Evolutionary conservation across 2,329 filamentous ascomycete genomes (phyloP).

Genomic region (Fusarium haematococcum): DNA sequence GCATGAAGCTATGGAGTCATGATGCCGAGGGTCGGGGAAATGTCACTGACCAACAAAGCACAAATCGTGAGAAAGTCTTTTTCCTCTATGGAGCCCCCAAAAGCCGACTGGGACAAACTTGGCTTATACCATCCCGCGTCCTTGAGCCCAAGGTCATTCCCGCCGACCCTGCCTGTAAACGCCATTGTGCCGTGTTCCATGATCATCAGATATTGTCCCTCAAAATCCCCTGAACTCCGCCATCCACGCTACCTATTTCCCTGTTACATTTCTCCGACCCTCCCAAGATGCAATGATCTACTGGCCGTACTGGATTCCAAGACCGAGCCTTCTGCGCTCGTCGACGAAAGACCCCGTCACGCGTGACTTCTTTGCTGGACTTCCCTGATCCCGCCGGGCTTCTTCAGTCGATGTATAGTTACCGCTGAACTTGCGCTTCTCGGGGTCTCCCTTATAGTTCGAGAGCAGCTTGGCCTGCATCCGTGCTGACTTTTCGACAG

Average conservation of each 20-base stretch:
- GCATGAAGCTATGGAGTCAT: slow-evolving; percentile 3
- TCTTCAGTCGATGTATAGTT: slow-evolving; percentile 46
- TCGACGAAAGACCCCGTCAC: slow-evolving; percentile 55
- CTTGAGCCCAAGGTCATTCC: background rate
- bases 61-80: slow-evolving; percentile 3
- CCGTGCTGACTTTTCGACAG: slow-evolving; percentile 57
- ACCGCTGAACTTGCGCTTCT: slow-evolving; percentile 65
- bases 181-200: slow-evolving; percentile 25
- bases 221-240: slow-evolving; percentile 23
- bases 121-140: background rate
- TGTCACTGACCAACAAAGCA: background rate
- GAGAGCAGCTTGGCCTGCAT: slow-evolving; percentile 65
- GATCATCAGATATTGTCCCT: slow-evolving; percentile 23
- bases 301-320: slow-evolving; percentile 64
- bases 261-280: background rate
- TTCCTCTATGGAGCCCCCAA: background rate
- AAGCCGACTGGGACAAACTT: background rate
- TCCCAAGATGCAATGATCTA: slow-evolving; percentile 8
- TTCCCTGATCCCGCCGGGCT: slow-evolving; percentile 52
- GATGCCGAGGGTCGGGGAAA: background rate
- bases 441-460: slow-evolving; percentile 56
- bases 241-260: slow-evolving; percentile 20
- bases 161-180: slow-evolving; percentile 1
- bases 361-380: slow-evolving; percentile 65
- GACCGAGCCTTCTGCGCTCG: slow-evolving; percentile 56